These are phyloP conservation scores for Babjeviella inositovora DNA, from an alignment of 805 yeast genomes.

Conservation along the genomic window DNA sequence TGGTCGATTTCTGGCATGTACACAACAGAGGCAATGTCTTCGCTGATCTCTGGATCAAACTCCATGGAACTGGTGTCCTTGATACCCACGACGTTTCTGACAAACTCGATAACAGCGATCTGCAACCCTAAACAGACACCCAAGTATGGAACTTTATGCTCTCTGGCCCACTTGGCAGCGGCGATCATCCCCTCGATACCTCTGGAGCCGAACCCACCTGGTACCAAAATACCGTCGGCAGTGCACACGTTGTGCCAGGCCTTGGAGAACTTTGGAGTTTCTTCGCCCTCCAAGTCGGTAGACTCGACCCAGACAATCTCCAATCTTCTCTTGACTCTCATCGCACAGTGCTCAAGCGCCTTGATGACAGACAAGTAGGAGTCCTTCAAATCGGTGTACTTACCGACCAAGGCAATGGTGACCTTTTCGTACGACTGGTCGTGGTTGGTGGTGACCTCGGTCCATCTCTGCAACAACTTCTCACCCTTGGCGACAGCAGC, in stretches of 20 bases:
- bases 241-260: constrained; percentile 91
- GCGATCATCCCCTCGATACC: constrained; percentile 98
- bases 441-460: constrained; percentile 55
- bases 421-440: constrained; percentile 79
- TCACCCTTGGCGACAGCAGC: constrained; percentile 54
- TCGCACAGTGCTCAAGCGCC: constrained; percentile 87
- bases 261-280: constrained; percentile 72
- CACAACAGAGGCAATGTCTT: constrained; percentile 61
- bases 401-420: constrained; percentile 92
- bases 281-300: constrained; percentile 68
- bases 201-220: constrained; percentile 96
- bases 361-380: constrained; percentile 90
- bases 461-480: constrained; percentile 64
- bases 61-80: constrained; percentile 68
- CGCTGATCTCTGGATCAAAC: constrained; percentile 48
- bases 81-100: constrained; percentile 61
- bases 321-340: constrained; percentile 74
- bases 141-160: constrained; percentile 79
- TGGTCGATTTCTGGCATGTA: constrained; percentile 99
- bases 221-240: constrained; percentile 94
- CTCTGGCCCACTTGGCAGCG: constrained; percentile 98
- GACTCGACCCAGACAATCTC: constrained; percentile 96
- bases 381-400: constrained; percentile 91
- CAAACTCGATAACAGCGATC: constrained; percentile 89
- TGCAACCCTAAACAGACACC: constrained; percentile 98